Evolutionary conservation across 257 asterid genomes (phyloP).

Genomic region (Gentiana macrophylla): DNA sequence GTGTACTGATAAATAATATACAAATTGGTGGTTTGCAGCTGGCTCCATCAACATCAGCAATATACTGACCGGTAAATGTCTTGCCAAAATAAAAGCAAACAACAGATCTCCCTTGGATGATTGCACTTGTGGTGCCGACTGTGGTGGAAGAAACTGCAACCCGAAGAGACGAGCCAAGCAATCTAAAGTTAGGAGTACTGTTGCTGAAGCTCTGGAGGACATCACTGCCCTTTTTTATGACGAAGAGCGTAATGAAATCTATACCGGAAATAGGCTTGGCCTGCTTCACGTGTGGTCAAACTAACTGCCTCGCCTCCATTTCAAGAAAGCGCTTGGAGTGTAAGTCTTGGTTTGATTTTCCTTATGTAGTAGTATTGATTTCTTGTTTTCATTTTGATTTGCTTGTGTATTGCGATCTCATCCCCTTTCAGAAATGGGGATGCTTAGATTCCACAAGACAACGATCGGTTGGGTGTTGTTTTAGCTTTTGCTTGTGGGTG

Average conservation of each 20-base stretch:
- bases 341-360: too few species aligned
- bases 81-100: slow-evolving; percentile 79
- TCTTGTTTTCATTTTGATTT: too few species aligned
- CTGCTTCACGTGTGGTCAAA: slow-evolving; percentile 95
- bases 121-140: slow-evolving; percentile 44
- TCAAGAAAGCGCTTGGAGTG: too few species aligned
- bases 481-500: slow-evolving; percentile 5
- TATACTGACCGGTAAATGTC: slow-evolving; percentile 90
- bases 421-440: too few species aligned
- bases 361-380: too few species aligned
- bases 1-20: background rate
- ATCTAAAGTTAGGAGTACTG: slow-evolving; percentile 53
- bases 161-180: slow-evolving; percentile 38
- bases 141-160: slow-evolving; percentile 60
- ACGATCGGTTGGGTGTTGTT: slow-evolving; percentile 19
- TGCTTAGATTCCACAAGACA: slow-evolving; percentile 3
- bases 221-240: slow-evolving; percentile 93
- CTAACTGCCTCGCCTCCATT: slow-evolving; percentile 16
- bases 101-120: slow-evolving; percentile 38
- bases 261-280: slow-evolving; percentile 80
- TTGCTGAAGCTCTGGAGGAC: slow-evolving; percentile 87
- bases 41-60: slow-evolving; percentile 96
- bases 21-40: slow-evolving; percentile 37
- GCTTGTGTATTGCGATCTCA: too few species aligned
- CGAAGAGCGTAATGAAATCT: slow-evolving; percentile 97